A percentile compares a stretch with the other conserved stretches of the same genome.
Evolutionary conservation across 2,329 filamentous ascomycete species (phyloP).

Genomic region (Sarocladium strictum): DNA sequence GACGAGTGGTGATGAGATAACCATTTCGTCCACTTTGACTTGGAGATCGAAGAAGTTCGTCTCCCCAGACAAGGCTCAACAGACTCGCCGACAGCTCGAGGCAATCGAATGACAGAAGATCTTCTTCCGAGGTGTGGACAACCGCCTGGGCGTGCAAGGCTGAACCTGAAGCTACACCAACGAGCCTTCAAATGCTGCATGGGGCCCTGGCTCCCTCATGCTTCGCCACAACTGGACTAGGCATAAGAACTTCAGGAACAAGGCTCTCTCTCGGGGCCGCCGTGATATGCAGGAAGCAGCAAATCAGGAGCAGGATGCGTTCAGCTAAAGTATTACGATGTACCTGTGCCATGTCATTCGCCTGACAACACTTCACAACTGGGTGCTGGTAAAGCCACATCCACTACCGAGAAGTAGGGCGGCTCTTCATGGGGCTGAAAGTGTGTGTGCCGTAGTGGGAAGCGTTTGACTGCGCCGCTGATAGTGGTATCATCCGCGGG

Average conservation of each 20-base stretch:
- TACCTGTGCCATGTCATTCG: not conserved
- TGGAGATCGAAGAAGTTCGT: no score
- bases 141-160: not conserved
- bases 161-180: not conserved
- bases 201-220: not conserved
- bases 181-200: not conserved
- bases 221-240: not conserved
- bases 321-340: no score
- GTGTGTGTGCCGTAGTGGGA: not conserved
- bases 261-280: constrained; percentile 1
- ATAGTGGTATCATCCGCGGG: not conserved
- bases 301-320: not conserved
- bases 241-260: not conserved
- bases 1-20: no score
- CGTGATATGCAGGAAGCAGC: not conserved
- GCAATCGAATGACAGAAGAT: not conserved
- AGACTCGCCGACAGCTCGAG: no score
- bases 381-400: not conserved
- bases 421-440: constrained; percentile 5
- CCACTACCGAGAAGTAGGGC: not conserved
- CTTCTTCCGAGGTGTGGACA: no score
- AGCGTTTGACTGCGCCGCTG: not conserved
- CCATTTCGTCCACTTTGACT: no score
- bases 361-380: not conserved
- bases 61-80: no score